A percentile compares a stretch with the other conserved stretches of the same genome.
Conservation (phyloP, 2,329 filamentous ascomycete species). For the Bipolaris bicolor region DNA sequence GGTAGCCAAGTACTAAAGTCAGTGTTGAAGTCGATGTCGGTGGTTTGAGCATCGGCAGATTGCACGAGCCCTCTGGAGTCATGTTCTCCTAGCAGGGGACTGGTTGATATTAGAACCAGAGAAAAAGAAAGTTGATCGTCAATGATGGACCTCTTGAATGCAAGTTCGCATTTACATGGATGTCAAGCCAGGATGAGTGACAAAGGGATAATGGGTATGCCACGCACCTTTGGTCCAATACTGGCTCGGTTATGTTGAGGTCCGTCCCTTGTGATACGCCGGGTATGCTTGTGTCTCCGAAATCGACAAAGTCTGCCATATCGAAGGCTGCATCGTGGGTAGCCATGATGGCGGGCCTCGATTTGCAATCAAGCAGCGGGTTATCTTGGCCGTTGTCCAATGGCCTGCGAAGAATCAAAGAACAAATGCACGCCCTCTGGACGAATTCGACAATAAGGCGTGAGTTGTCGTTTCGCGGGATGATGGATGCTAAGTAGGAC, state of each 20-base stretch:
- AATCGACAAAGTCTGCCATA: slow-evolving; percentile 50
- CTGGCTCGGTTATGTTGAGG: slow-evolving; percentile 2
- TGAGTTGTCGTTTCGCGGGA: slow-evolving; percentile 13
- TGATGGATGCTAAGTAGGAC: slow-evolving; percentile 20
- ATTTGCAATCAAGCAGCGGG: slow-evolving; percentile 2
- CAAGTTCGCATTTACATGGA: background rate
- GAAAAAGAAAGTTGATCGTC: background rate
- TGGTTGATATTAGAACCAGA: slow-evolving; percentile 15
- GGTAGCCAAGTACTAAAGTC: slow-evolving; percentile 57
- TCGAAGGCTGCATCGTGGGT: slow-evolving; percentile 35
- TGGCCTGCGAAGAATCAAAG: slow-evolving; percentile 1
- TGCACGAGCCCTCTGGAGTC: slow-evolving; percentile 12
- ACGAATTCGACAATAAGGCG: slow-evolving; percentile 29
- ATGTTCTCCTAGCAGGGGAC: slow-evolving; percentile 4
- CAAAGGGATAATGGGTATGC: background rate
- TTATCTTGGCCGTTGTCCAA: slow-evolving; percentile 3
- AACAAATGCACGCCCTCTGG: slow-evolving; percentile 27
- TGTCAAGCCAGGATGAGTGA: background rate
- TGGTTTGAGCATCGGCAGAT: slow-evolving; percentile 11
- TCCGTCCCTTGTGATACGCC: slow-evolving; percentile 25
- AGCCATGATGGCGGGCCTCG: slow-evolving; percentile 31
- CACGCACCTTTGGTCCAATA: slow-evolving; percentile 25
- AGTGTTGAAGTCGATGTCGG: slow-evolving; percentile 43
- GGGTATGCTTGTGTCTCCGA: slow-evolving; percentile 46
- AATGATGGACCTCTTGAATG: background rate